phyloP scores from a whole-genome alignment of 1,284 basidiomycete species.

The Malassezia japonica region DNA sequence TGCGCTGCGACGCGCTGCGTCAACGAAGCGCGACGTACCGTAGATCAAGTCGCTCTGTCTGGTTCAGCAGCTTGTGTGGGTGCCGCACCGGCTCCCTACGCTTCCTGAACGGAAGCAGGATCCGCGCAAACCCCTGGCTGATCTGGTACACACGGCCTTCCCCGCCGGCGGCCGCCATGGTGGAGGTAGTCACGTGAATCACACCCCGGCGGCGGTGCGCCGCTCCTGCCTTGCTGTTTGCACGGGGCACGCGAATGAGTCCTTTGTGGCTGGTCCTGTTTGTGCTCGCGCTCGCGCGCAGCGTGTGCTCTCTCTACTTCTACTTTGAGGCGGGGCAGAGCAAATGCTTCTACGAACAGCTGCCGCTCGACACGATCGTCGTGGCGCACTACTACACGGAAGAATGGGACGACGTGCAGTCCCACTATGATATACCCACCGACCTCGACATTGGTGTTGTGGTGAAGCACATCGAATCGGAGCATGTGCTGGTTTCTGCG shows the following conservation, averaged over 20 bases:
- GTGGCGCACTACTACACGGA: constrained; percentile 67
- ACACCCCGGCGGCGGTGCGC: background rate
- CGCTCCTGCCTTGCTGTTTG: background rate
- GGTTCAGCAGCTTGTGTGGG: constrained; percentile 6
- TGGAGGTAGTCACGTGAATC: background rate
- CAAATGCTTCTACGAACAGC: constrained; percentile 85
- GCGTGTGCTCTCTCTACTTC: constrained; percentile 46
- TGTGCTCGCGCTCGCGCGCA: background rate
- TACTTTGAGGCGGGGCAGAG: constrained; percentile 49
- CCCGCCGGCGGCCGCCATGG: background rate
- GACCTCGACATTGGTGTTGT: constrained; percentile 79
- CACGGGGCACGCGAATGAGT: background rate
- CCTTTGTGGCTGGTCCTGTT: constrained; percentile 9
- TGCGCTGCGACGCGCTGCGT: constrained; percentile 15
- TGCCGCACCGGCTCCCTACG: background rate
- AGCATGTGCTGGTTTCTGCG: constrained; percentile 59
- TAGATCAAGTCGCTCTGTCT: constrained; percentile 8
- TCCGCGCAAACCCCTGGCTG: background rate
- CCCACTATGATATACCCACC: constrained; percentile 64
- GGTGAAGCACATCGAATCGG: constrained; percentile 55
- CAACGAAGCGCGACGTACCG: constrained; percentile 4
- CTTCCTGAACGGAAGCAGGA: background rate
- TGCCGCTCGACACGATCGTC: constrained; percentile 91
- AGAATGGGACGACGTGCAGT: constrained; percentile 70
- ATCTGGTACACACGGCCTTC: constrained; percentile 2